A percentile compares a stretch with the other conserved stretches of the same genome.
Conservation (phyloP, 257 asterid genomes). For the Solanum pimpinellifolium region DNA sequence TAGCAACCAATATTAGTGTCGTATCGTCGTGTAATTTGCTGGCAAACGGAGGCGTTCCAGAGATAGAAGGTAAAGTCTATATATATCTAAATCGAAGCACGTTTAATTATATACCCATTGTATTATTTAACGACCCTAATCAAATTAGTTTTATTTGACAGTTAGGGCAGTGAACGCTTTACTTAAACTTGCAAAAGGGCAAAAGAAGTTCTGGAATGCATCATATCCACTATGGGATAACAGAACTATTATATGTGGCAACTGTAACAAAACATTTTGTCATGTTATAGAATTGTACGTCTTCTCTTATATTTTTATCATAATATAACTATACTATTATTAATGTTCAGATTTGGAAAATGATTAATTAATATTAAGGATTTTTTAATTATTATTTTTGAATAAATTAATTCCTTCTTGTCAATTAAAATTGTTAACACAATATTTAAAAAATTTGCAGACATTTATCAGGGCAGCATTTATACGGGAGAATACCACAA, state of each 20-base stretch:
- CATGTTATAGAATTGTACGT: background rate
- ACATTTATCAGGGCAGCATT: accelerated
- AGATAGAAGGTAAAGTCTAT: background rate
- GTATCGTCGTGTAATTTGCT: background rate
- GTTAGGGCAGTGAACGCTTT: background rate
- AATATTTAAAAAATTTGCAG: background rate
- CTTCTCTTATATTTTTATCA: background rate
- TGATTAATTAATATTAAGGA: background rate
- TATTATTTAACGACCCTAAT: accelerated
- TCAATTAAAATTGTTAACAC: background rate
- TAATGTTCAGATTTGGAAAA: background rate
- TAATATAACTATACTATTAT: no score
- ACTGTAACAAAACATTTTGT: background rate
- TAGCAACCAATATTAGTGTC: background rate
- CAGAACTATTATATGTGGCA: background rate
- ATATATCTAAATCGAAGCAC: background rate
- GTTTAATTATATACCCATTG: background rate
- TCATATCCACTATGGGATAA: background rate
- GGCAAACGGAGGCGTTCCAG: background rate
- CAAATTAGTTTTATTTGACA: background rate
- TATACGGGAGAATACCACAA: background rate
- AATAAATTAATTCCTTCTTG: background rate
- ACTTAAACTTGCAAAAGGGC: accelerated
- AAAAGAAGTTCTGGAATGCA: accelerated
- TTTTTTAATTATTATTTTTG: background rate